Base-by-base conservation (phyloP, 192 early-diverging fungal genomes). In the Geranomyces variabilis region DNA sequence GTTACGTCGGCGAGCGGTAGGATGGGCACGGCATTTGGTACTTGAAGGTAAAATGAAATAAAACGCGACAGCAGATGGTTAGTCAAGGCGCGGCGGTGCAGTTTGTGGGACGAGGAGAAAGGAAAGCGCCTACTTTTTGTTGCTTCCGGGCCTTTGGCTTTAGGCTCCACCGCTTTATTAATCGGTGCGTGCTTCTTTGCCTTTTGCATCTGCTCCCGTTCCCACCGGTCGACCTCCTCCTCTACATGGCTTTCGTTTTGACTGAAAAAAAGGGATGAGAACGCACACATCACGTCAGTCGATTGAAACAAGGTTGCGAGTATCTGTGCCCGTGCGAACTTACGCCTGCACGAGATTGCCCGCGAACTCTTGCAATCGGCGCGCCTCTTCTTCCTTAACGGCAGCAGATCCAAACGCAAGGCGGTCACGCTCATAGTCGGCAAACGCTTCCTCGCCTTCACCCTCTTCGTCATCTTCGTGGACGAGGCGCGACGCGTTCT, bases 391-490 rank as follows among this genome's bases (percentile, higher is more conserved):
- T 61, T 80, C 62, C 45, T 74, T 53, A 4, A 80, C 75, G 13
- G 78, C 75, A 30, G 21, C 62, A 41, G 22, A 36, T 28, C 81
- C 78, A 65, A 83, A 80, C 14, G 63, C 48, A 31, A 83, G 67
- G 31, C 44, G 67, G 61, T 80, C 63, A 12, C 70, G 65, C 36
- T 77, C 69, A 55, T 83, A 80, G 47, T 83, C 81, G n/a, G 80
- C 75, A 64, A 80, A 83, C 12, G 73, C 29, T 53, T 79, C 78
- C 33, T 76, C 75, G 12, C 71, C 78, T 21, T 83, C 81, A 12
- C 58, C 63, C 34, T 75, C 75, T 13, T 67, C 24, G 19, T 79
- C 66, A 58, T 81, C 75, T 48, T 83, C 75, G 13, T 47, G 77
- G 13, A 71, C 70, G 15, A 82, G 47, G 31, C 75, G 72, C 5